Evolutionary conservation across 345 rosid genomes (phyloP).

Genomic region (Reutealis trisperma): DNA sequence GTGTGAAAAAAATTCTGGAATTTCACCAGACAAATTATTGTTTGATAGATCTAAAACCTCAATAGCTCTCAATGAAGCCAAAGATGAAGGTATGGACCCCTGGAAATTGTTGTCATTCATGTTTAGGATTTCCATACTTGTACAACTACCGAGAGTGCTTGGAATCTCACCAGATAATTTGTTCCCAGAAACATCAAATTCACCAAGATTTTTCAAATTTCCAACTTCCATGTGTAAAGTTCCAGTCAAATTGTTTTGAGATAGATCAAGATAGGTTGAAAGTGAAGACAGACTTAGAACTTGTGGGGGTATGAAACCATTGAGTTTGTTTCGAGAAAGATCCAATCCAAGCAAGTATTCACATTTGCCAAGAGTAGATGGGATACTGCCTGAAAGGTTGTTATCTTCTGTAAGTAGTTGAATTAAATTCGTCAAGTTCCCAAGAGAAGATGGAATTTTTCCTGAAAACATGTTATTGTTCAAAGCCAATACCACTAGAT

Average conservation of each 20-base stretch:
- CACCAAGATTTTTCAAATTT: neutral
- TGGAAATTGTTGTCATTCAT: slow-evolving; percentile 2
- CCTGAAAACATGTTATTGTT: slow-evolving; percentile 11
- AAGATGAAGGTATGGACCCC: slow-evolving; percentile 4
- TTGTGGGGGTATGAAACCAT: neutral
- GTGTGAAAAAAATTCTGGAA: slow-evolving; percentile 3
- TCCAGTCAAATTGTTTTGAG: neutral
- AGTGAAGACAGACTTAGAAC: neutral
- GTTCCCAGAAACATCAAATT: slow-evolving; percentile 3
- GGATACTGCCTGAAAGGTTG: slow-evolving; percentile 27
- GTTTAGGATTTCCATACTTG: neutral
- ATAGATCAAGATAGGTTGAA: slow-evolving; percentile 12
- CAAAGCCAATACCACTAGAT: neutral
- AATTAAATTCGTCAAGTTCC: slow-evolving; percentile 15
- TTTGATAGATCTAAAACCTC: neutral
- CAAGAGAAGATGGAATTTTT: slow-evolving; percentile 6
- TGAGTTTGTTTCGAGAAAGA: slow-evolving; percentile 1
- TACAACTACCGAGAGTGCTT: slow-evolving; percentile 1
- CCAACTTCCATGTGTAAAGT: neutral
- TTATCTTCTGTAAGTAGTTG: neutral
- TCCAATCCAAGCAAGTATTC: neutral
- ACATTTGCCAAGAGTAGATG: slow-evolving; percentile 16
- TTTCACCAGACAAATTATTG: slow-evolving; percentile 9
- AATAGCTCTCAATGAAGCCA: neutral
- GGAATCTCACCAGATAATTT: slow-evolving; percentile 7